Conservation (phyloP, 163 green algal genomes). For the Scenedesmus sp. region DNA sequence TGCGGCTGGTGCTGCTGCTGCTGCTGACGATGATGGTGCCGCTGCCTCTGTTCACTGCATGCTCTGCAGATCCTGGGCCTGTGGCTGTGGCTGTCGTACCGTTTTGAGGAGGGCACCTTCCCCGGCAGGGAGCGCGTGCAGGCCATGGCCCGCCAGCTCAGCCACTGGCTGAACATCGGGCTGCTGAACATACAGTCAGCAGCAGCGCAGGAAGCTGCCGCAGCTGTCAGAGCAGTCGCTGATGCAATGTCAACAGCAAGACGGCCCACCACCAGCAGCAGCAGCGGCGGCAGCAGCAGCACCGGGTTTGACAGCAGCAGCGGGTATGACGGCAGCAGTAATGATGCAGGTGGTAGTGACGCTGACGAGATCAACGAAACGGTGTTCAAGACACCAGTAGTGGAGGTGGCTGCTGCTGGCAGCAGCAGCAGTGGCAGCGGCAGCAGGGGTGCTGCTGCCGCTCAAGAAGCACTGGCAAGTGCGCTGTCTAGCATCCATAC, state of each 20-base stretch:
- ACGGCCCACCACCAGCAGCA: not conserved
- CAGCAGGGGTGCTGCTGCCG: not conserved
- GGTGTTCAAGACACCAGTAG: not conserved
- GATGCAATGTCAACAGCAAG: not conserved
- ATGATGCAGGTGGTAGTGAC: constrained; percentile 18
- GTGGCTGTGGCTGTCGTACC: constrained; percentile 83
- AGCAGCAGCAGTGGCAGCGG: constrained; percentile 6
- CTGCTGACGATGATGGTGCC: too few relatives aligned
- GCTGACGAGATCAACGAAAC: constrained; percentile 41
- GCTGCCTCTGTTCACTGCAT: too few relatives aligned
- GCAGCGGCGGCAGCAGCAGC: not conserved
- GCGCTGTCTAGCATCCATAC: not conserved
- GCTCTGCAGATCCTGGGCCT: constrained; percentile 65
- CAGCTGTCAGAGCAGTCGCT: not conserved
- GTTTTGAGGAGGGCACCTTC: constrained; percentile 76
- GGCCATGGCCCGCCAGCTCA: constrained; percentile 6
- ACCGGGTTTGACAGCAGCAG: not conserved
- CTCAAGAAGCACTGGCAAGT: not conserved
- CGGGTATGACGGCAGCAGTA: too few relatives aligned
- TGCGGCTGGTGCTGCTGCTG: not conserved
- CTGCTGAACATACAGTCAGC: constrained; percentile 32
- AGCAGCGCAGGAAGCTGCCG: not conserved
- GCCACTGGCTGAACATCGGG: constrained; percentile 43
- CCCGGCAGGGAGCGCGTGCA: constrained; percentile 56
- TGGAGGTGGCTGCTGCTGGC: not conserved